A percentile compares a stretch with the other conserved stretches of the same genome.
phyloP scores from a whole-genome alignment of 169 alveolate species.

The Plasmodium relictum region DNA sequence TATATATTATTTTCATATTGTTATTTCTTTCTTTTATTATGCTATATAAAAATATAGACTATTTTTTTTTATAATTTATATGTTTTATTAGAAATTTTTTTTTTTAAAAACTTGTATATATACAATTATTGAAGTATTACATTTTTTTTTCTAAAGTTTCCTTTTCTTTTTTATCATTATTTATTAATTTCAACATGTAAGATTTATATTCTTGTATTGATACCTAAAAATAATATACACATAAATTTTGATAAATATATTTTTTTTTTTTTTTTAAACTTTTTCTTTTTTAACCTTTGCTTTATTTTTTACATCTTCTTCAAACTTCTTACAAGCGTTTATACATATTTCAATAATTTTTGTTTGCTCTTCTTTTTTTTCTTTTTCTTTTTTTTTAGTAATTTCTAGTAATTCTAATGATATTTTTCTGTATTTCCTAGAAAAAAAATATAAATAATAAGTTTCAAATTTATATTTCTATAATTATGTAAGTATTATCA shows the following conservation, averaged over 20 bases:
- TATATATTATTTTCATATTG: too few species aligned
- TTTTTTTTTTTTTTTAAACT: neutral
- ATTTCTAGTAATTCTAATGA: slow-evolving; percentile 58
- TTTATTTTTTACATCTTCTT: slow-evolving; percentile 44
- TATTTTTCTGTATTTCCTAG: slow-evolving; percentile 52
- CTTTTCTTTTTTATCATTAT: slow-evolving; percentile 26
- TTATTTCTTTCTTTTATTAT: too few species aligned
- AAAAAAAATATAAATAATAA: neutral
- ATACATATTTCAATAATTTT: slow-evolving; percentile 69
- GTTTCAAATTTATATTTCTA: neutral
- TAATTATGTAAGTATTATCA: neutral
- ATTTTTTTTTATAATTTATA: too few species aligned
- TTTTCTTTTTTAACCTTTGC: slow-evolving; percentile 35
- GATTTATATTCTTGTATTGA: slow-evolving; percentile 11
- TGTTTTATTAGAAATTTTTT: too few species aligned
- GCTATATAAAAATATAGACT: too few species aligned
- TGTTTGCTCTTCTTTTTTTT: slow-evolving; percentile 26
- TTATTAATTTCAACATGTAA: slow-evolving; percentile 2
- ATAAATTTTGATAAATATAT: neutral
- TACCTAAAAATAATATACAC: neutral
- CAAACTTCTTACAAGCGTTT: slow-evolving; percentile 51
- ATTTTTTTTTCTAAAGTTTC: slow-evolving; percentile 43
- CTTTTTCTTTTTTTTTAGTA: slow-evolving; percentile 55
- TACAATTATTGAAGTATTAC: slow-evolving; percentile 1
- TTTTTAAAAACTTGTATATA: neutral